Conservation (phyloP, 805 yeast genomes). For the Ogataea pignaliae region DNA sequence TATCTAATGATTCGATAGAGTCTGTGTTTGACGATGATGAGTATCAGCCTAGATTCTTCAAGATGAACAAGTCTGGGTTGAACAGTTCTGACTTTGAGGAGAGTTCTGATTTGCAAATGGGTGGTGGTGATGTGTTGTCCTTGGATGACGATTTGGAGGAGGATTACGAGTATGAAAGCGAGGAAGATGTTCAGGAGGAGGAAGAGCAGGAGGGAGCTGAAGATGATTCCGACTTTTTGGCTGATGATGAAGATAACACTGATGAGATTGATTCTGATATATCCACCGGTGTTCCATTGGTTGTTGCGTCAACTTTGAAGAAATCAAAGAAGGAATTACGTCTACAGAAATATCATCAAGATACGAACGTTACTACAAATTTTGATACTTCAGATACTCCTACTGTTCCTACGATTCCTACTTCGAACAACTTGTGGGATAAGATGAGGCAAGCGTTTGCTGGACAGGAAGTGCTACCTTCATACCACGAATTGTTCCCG, state of each 20-base stretch:
- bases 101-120: conserved; percentile 1
- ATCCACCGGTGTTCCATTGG: no score
- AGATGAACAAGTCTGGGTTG: conserved; percentile 15
- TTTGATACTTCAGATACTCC: not conserved
- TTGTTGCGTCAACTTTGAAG: no score
- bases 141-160: conserved; percentile 5
- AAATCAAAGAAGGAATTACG: no score
- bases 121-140: conserved; percentile 1
- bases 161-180: conserved; percentile 3
- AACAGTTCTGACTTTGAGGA: conserved; percentile 15
- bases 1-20: conserved; percentile 28
- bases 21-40: conserved; percentile 21
- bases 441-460: not conserved
- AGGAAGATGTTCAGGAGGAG: conserved; percentile 3
- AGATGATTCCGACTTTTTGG: conserved; percentile 13
- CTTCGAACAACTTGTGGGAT: not conserved
- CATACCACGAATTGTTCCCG: conserved; percentile 75
- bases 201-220: conserved; percentile 3
- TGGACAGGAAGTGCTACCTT: conserved; percentile 50
- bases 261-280: conserved; percentile 9
- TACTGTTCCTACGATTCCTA: not conserved
- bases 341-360: no score
- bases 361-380: no score
- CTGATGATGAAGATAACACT: conserved; percentile 18
- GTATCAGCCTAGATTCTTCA: conserved; percentile 17